phyloP scores from a whole-genome alignment of 169 alveolate species.

The Plasmodium inui region DNA sequence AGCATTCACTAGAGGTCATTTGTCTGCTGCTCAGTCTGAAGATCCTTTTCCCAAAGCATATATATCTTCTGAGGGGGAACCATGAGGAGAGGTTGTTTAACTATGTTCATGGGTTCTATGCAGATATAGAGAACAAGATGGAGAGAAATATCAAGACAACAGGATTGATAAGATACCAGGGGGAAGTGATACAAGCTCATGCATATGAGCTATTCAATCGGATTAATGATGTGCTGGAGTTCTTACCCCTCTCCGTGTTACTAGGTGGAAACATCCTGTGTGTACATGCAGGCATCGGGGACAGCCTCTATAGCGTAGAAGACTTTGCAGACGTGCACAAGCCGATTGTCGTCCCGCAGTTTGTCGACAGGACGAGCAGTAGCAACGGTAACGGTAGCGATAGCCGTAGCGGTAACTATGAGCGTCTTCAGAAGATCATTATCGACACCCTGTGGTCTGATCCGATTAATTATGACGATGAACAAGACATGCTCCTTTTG shows the following conservation, averaged over 20 bases:
- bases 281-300: conserved; percentile 95
- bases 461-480: conserved; percentile 93
- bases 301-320: conserved; percentile 85
- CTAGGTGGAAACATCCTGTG: conserved; percentile 93
- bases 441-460: conserved; percentile 86
- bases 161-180: conserved; percentile 38
- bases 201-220: conserved; percentile 94
- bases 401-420: conserved; percentile 1
- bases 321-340: conserved; percentile 85
- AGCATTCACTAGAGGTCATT: conserved; percentile 90
- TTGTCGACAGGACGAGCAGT: conserved; percentile 40
- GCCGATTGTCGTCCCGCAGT: conserved; percentile 9
- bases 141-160: conserved; percentile 89
- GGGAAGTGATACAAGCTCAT: conserved; percentile 67
- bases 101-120: conserved; percentile 93
- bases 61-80: conserved; percentile 95
- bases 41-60: conserved; percentile 91
- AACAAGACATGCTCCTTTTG: conserved; percentile 84
- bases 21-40: conserved; percentile 92
- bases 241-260: conserved; percentile 95
- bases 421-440: conserved; percentile 48
- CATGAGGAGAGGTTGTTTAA: conserved; percentile 95
- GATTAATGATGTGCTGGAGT: conserved; percentile 94
- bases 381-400: too few relatives aligned
- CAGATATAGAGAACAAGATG: conserved; percentile 90